A percentile compares a stretch with the other conserved stretches of the same genome.
Conservation (phyloP, 2,329 filamentous ascomycete species). For the Ascochyta pisi region DNA sequence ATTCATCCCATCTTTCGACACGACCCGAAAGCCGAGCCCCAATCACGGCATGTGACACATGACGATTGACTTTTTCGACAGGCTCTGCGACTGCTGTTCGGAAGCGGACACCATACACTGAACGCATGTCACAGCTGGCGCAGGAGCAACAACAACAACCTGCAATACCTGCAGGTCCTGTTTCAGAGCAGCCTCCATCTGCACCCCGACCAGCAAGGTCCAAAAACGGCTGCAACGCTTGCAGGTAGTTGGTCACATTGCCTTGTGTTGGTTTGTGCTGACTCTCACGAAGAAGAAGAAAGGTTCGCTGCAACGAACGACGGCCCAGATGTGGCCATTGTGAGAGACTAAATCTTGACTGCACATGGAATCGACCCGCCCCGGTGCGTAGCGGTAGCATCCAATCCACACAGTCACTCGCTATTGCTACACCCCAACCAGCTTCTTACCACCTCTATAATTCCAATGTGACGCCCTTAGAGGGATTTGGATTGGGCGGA, state of each 20-base stretch:
- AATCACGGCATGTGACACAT: neutral
- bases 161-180: slow-evolving; percentile 20
- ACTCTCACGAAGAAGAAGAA: slow-evolving; percentile 52
- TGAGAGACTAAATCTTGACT: slow-evolving; percentile 61
- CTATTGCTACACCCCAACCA: slow-evolving; percentile 20
- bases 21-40: neutral
- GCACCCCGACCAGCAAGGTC: slow-evolving; percentile 37
- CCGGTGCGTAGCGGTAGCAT: slow-evolving; percentile 23
- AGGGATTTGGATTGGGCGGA: slow-evolving; percentile 27
- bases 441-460: slow-evolving; percentile 20
- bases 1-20: slow-evolving; percentile 6
- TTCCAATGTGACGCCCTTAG: slow-evolving; percentile 21
- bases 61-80: neutral
- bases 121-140: slow-evolving; percentile 31
- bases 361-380: slow-evolving; percentile 54
- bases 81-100: neutral
- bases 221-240: slow-evolving; percentile 43
- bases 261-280: slow-evolving; percentile 8
- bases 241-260: slow-evolving; percentile 25
- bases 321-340: slow-evolving; percentile 62
- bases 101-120: neutral
- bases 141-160: slow-evolving; percentile 21
- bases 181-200: slow-evolving; percentile 15
- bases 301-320: slow-evolving; percentile 63
- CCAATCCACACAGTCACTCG: slow-evolving; percentile 30